Evolutionary conservation across 2,329 filamentous ascomycete genomes (phyloP), one percentile per base, ranked within the genome.

Genomic region (Monosporascus sp.): DNA sequence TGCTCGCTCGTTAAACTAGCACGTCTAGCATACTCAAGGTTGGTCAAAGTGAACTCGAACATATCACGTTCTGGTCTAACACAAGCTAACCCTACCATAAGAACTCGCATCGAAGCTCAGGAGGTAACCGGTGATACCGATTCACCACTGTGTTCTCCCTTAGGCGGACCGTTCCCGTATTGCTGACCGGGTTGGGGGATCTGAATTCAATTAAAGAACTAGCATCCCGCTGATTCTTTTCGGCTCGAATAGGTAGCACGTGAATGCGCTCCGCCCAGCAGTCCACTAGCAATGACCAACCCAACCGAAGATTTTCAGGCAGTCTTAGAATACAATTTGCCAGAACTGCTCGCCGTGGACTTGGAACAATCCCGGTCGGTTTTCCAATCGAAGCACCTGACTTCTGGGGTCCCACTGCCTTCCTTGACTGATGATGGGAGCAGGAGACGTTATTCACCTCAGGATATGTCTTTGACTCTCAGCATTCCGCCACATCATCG

Each of bases 321-420:
- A 56, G 52, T 63, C 57, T 68, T 65, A 61, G 69, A 68, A 49
- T 74, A 74, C 63, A 83, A 77, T 65, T 69, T 84, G 19, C 78
- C 81, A 2, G 81, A 84, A 65, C 60, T 82, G 40, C 69, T 84
- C n/a, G 80, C 74, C 7, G 73, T 71, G 54, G 79, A 84, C 57
- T 68, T 84, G 46, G 76, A 81, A 60, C 61, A 71, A 22, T 81
- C 77, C 19, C 70, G 70, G 49, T 67, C 70, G 9, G 63, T 80
- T 26, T 83, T 82, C 52, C 67, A 68, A 26, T 72, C 78, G 16
- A 78, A 70, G 61, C 76, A 75, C 53, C 76, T 82, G 73, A 80
- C 79, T 6, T 74, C 79, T 22, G 80, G 80, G 8, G 61, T 70
- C 8, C 80, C 80, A 1, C 65, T 67, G 11, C 65, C 65, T 37